Base-by-base conservation (phyloP, 2,329 filamentous ascomycete species). In the Laburnicola sp. region DNA sequence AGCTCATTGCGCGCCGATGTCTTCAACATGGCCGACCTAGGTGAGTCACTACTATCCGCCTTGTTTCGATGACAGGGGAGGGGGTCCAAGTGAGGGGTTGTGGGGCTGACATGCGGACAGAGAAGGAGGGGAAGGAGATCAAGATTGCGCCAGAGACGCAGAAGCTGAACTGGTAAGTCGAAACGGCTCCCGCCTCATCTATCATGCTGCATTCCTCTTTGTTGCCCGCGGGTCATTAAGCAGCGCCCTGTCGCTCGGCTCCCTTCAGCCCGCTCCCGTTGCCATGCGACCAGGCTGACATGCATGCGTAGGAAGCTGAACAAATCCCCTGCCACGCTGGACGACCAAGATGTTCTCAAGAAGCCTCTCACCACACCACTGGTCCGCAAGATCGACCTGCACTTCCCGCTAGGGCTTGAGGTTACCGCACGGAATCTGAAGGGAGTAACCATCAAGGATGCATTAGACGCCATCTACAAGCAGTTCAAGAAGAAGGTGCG, bases 391-490 rank as follows among this genome's bases (percentile, higher is more conserved):
- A 93, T 97, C 75, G 91, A 96, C 76, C 82, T 97, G 40, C 86
- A 91, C 76, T 96, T 96, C 81, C 89, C 90, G 11, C 80, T 95
- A 46, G 93, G 93, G 45, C 83, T 94, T 49, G 86, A 93, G 69
- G 89, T 97, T 61, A 89, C 88, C 28, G 93, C 91, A 70, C 85
- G 93, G 69, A 97, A 97, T 77, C 79, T 92, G 65, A 93, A 92
- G 76, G 93, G 93, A 50, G 91, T 97, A 62, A 97, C 93, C 50
- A 93, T 97, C 81, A 97, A 97, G 81, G 93, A 97, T 75, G 91
- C 91, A 51, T 73, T 96, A 74, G 92, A 97, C 74, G 93, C 91
- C 67, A 97, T 97, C 76, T 82, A 96, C 82, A 97, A 96, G 81
- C 84, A 89, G 64, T 96, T 90, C 82, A 96, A 95, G 84, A 97